Conservation (phyloP, 768 basidiomycete species). For the Pleurotus djamor region DNA sequence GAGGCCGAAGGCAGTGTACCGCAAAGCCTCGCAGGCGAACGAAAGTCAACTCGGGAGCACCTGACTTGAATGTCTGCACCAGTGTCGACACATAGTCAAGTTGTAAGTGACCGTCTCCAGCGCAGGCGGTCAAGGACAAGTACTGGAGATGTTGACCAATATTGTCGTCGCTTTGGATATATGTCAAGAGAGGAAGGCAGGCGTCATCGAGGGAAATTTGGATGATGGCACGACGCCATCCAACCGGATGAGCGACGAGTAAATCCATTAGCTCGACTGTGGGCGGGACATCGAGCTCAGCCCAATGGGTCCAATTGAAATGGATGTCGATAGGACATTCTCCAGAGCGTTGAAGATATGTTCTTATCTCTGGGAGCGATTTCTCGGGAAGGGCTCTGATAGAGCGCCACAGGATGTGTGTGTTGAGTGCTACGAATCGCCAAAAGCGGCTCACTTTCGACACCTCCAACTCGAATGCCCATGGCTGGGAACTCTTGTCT, state of each 20-base stretch:
- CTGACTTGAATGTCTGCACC: slow-evolving; percentile 23
- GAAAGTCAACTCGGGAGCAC: slow-evolving; percentile 29
- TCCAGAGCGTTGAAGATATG: slow-evolving; percentile 32
- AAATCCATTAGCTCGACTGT: slow-evolving; percentile 22
- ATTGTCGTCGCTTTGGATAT: slow-evolving; percentile 17
- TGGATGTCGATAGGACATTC: slow-evolving; percentile 28
- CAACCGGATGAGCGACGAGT: slow-evolving; percentile 24
- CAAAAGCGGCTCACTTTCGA: slow-evolving; percentile 37
- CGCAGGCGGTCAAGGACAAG: slow-evolving; percentile 31
- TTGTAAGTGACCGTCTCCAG: slow-evolving; percentile 18
- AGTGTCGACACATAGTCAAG: slow-evolving; percentile 7
- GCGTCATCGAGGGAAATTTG: slow-evolving; percentile 21
- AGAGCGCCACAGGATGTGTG: slow-evolving; percentile 36
- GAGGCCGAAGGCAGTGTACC: slow-evolving; percentile 34
- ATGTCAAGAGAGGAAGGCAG: slow-evolving; percentile 23
- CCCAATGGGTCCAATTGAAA: slow-evolving; percentile 17
- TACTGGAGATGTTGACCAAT: slow-evolving; percentile 29
- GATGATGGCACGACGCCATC: slow-evolving; percentile 35
- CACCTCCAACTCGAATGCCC: slow-evolving; percentile 33
- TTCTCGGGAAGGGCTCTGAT: slow-evolving; percentile 24
- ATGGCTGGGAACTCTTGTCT: neutral
- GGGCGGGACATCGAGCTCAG: neutral
- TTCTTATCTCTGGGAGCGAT: slow-evolving; percentile 16
- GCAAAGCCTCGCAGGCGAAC: slow-evolving; percentile 46
- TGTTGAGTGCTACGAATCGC: slow-evolving; percentile 33